phyloP scores from a whole-genome alignment of 23 red algal genomes.

The Agarophyton chilense region DNA sequence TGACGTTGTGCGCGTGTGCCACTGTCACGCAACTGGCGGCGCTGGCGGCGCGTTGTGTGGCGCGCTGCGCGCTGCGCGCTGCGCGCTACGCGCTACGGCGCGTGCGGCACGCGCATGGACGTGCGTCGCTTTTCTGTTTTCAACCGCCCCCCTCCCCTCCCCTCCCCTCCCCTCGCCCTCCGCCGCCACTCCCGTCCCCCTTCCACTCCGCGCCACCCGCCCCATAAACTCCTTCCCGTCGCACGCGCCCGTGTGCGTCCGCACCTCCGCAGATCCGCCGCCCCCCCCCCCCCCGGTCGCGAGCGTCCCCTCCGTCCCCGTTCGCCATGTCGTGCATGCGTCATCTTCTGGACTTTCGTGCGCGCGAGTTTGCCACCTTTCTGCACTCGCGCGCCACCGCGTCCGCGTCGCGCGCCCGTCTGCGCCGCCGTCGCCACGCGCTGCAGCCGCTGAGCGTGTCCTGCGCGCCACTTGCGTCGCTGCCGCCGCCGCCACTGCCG shows the following conservation, averaged over 20 bases:
- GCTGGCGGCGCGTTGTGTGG: background rate
- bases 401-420: background rate
- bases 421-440: background rate
- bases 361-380: conserved; percentile 43
- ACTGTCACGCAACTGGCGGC: background rate
- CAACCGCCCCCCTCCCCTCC: conserved; percentile 16
- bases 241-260: background rate
- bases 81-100: background rate
- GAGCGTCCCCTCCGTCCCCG: no score
- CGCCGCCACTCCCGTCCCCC: background rate
- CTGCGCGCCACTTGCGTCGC: background rate
- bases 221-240: background rate
- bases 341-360: conserved; percentile 27
- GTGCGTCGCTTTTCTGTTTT: background rate
- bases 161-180: background rate
- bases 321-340: conserved; percentile 38
- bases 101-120: background rate
- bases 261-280: background rate
- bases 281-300: background rate
- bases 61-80: background rate
- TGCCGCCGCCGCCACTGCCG: no score
- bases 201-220: background rate
- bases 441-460: background rate
- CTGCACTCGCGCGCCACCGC: background rate
- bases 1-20: background rate